Evolutionary conservation across 176 grass and related monocot species (phyloP).

Genomic region (Oryza coarctata): DNA sequence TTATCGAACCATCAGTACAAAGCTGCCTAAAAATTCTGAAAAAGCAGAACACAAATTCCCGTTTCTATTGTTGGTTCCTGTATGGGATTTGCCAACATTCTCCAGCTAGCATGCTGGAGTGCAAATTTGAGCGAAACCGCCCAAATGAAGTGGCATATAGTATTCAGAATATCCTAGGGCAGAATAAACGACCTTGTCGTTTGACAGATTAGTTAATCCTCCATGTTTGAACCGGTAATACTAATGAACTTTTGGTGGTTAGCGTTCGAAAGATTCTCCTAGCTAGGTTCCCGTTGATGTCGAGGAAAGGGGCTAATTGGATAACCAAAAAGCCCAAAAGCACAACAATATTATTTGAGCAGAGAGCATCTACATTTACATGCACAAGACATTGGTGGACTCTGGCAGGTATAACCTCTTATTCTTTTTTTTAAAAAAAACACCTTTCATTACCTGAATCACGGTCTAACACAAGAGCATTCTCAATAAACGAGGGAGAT

Average conservation of each 20-base stretch:
- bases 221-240: not conserved
- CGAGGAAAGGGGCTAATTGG: not conserved
- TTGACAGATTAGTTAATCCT: not conserved
- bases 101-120: not conserved
- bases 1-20: no score
- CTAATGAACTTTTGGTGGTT: not conserved
- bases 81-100: not conserved
- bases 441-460: no score
- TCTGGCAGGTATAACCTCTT: not conserved
- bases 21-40: not conserved
- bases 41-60: not conserved
- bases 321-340: not conserved
- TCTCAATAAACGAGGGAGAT: no score
- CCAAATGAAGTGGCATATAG: not conserved
- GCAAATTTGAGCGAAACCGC: not conserved
- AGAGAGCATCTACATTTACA: not conserved
- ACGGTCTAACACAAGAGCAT: no score
- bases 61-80: not conserved
- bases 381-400: not conserved
- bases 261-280: constrained; percentile 14
- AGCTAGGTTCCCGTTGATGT: constrained; percentile 17
- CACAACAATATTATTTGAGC: not conserved
- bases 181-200: constrained; percentile 5
- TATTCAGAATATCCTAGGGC: not conserved
- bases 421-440: no score